Evolutionary conservation across 345 rosid genomes (phyloP), one percentile per base, ranked within the genome.

Genomic region (Arabidopsis suecica): DNA sequence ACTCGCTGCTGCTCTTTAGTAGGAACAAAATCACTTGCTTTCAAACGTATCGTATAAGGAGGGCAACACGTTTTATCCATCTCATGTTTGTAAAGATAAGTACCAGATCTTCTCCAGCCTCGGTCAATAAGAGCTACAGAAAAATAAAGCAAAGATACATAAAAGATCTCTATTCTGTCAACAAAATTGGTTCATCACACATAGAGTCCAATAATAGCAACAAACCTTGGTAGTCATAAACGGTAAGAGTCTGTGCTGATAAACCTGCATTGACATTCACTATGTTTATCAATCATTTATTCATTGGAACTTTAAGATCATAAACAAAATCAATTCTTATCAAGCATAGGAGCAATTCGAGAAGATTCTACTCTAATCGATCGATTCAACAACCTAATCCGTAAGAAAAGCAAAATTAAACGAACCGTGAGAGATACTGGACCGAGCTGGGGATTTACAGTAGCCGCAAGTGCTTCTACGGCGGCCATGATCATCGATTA

Each of bases 31-130:
- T 84, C 89, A 68, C 63, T 81, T 45, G 96, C 91, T 80, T 78
- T 90, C 75, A 96, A 69, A 14, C 99, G 99, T 50, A 96, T 95
- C 0, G 98, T 87, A 79, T 95, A 95, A 70, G 98, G 72, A 28
- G 99, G 99, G 81, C 99, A 95, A 60, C 99, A 95, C 0, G 98
- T 95, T 82, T 68, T 88, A 80, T 86, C 89, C 97, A 95, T 95
- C 76, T 93, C 94, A 69, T 91, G 97, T 75, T 90, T 90, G 83
- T 91, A 93, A 30, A 96, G 90, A 72, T 87, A 88, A 79, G 83
- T 83, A 37, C 99, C 97, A 10, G 91, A 84, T 79, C 96, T 82
- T 82, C 98, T 89, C 97, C 99, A 93, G 23, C 99, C 99, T 38
- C 86, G 85, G 65, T 95, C 99, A 74, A 95, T 96, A 76, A 93